Base-by-base conservation (phyloP, 208 protist genomes). In the Leishmania mexicana region DNA sequence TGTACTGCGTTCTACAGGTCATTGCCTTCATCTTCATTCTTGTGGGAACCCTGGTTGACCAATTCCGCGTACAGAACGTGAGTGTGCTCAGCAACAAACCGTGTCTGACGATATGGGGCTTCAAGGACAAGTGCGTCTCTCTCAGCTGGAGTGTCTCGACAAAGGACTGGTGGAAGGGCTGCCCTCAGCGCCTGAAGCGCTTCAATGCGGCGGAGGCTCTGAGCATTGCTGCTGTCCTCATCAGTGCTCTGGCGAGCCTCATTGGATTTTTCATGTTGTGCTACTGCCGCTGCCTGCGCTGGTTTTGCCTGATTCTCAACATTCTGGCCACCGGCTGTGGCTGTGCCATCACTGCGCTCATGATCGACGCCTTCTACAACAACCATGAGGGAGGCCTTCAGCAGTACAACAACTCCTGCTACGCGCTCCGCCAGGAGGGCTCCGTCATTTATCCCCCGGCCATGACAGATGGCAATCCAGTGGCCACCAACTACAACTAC, bases 101-200 rank as follows among this genome's bases (percentile, higher is more conserved):
- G 54, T 94, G 90, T 79, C 67, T 94, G 53, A 90, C 88, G 15
- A 21, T 94, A 57, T 94, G 90, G 90, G 90, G 88, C 8, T 74
- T 54, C 19, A 92, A 92, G 83, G 40, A 60, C 3, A 88, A 91
- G 68, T 94, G 90, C 87, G 86, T 83, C 81, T 85, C 76, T 47
- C 76, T 40, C 51, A 71, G 51, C 21, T 86, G 81, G 60, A 42
- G 75, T 21, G 45, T 60, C 15, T 35, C 45, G 64, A 83, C 80
- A 13, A 73, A 75, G 38, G 68, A 70, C 8, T 54, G 83, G 13
- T 92, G 81, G 79, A 31, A 2, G 17, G 24, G 17, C 11, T 92
- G 87, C 81, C 54, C 35, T 13, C 75, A 70, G 72, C 87, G 87
- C n/a, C 76, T 77, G 65, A 76, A 49, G 31, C 83, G 74, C 68